Evolutionary conservation across 2,329 filamentous ascomycete genomes (phyloP).

Genomic region (Colletotrichum sp.): DNA sequence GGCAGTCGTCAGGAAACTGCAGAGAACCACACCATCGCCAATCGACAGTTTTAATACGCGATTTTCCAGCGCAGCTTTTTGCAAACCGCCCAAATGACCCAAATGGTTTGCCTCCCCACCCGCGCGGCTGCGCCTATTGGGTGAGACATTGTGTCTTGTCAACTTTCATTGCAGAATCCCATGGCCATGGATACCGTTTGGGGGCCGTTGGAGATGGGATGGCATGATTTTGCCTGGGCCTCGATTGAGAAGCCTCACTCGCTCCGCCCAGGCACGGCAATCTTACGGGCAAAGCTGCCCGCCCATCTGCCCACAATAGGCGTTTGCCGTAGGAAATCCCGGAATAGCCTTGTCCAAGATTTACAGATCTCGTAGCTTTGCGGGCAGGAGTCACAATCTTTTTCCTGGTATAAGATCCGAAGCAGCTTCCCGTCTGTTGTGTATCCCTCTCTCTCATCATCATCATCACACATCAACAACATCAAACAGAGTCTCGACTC

Average conservation of each 20-base stretch:
- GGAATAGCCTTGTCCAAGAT: constrained; percentile 3
- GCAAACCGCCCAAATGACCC: background rate
- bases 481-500: constrained; percentile 17
- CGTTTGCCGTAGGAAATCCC: constrained; percentile 14
- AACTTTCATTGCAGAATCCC: constrained; percentile 6
- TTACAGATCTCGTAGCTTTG: constrained; percentile 8
- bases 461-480: constrained; percentile 12
- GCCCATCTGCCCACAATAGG: constrained; percentile 23
- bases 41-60: background rate
- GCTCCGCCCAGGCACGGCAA: constrained; percentile 18
- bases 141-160: background rate
- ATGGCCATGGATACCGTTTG: background rate
- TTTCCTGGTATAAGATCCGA: constrained; percentile 21
- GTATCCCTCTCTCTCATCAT: constrained; percentile 11
- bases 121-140: constrained; percentile 18
- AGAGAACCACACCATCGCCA: constrained; percentile 16
- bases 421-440: constrained; percentile 15
- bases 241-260: constrained; percentile 9
- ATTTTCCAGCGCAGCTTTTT: background rate
- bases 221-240: constrained; percentile 14
- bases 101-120: background rate
- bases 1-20: constrained; percentile 14
- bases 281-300: constrained; percentile 19
- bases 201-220: constrained; percentile 16
- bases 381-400: background rate